These are phyloP conservation scores for Xylariaceae sp. DNA, from an alignment of 2,329 filamentous ascomycete species.

Conservation along the genomic window DNA sequence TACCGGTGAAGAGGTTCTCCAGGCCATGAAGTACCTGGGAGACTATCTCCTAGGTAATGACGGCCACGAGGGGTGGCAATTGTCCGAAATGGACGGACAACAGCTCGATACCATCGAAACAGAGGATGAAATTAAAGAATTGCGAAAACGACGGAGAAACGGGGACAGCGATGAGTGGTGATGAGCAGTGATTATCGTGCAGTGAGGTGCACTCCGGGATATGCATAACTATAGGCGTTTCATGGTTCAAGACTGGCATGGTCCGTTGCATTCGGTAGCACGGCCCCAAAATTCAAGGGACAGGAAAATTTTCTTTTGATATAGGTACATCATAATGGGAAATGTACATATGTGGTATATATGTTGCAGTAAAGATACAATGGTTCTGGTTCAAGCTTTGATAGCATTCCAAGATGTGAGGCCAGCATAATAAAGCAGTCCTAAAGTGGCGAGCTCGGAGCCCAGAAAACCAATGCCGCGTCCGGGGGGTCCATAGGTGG, in stretches of 20 bases:
- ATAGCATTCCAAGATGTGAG: slow-evolving; percentile 40
- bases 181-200: slow-evolving; percentile 8
- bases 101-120: slow-evolving; percentile 14
- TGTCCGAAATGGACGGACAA: slow-evolving; percentile 22
- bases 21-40: slow-evolving; percentile 78
- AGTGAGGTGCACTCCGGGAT: too few species aligned
- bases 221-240: too few species aligned
- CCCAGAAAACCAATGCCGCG: slow-evolving; percentile 37
- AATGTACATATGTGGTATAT: too few species aligned
- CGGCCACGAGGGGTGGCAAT: slow-evolving; percentile 50
- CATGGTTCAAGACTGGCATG: neutral
- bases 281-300: too few species aligned
- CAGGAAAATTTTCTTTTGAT: too few species aligned
- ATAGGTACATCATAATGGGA: too few species aligned
- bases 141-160: slow-evolving; percentile 19
- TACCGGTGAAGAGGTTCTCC: slow-evolving; percentile 81
- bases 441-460: slow-evolving; percentile 33
- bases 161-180: slow-evolving; percentile 7
- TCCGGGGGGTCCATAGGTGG: slow-evolving; percentile 42
- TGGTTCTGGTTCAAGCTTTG: too few species aligned
- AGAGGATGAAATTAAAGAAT: slow-evolving; percentile 14
- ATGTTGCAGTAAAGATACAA: too few species aligned
- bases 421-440: slow-evolving; percentile 42
- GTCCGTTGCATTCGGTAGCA: too few species aligned
- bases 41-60: slow-evolving; percentile 72